Evolutionary conservation across 345 rosid genomes (phyloP), one percentile per base, ranked within the genome.

Genomic region (Hibiscus mutabilis): DNA sequence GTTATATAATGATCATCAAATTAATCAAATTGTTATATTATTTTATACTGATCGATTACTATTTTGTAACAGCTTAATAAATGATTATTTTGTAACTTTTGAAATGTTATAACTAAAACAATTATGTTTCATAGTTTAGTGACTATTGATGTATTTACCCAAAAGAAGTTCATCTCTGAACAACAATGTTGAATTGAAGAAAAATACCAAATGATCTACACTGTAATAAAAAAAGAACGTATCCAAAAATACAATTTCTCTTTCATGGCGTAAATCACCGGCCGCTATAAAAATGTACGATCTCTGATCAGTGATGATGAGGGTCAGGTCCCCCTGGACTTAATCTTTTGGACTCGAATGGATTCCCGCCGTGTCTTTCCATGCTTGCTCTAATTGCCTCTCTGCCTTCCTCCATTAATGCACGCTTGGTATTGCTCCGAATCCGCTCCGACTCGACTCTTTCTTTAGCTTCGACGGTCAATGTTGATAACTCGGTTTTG

Each of bases 301-400:
- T 74, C 70, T 82, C 12, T 55, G 60, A 46, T 74, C 70, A 83
- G 69, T 88, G 90, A 72, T 90, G 96, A 40, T 83, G 88, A 25
- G 87, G 90, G 78, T 88, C 88, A 15, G 90, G 91, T 46, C 96
- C 91, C 24, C 96, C 96, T 24, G 93, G 96, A 73, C 90, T 86
- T 0, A 75, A 66, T 60, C 90, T 55, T 33, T 69, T 68, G 40
- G 93, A 66, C 58, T 79, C 70, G 22, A 79, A 70, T 72, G 72
- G 79, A 69, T 10, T 78, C 47, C 85, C 86, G 57, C 51, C 59
- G 21, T 82, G 82, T 73, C 84, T 83, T 16, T 40, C 18, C 19
- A 83, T 66, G 74, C 85, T 88, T 25, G 77, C 80, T 51, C 78
- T 74, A 79, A 84, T 71, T 63, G 80, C 83, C 70, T 82, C 67